Conservation (phyloP, 495 filamentous ascomycete species). For the Friedmanniomyces simplex region DNA sequence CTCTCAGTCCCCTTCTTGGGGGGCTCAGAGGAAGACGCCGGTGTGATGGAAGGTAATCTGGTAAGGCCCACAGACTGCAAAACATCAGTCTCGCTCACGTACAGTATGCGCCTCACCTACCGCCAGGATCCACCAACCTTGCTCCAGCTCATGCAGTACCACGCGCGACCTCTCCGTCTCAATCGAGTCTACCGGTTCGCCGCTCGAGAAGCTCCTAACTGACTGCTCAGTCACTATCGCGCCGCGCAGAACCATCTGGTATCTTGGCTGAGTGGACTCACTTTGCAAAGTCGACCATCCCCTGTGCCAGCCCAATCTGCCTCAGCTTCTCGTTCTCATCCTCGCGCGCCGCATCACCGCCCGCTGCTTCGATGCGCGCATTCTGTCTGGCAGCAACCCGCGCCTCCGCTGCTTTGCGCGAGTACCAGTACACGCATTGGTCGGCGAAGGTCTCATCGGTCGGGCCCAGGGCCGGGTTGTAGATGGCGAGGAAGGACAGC, state of each 20-base stretch:
- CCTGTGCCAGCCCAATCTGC: constrained; percentile 94
- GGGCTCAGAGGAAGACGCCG: background rate
- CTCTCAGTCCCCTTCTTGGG: constrained; percentile 23
- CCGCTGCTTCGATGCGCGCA: constrained; percentile 31
- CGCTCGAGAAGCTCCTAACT: constrained; percentile 64
- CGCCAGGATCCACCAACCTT: constrained; percentile 91
- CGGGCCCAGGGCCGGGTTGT: constrained; percentile 79
- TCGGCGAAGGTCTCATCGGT: constrained; percentile 81
- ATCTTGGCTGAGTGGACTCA: constrained; percentile 31
- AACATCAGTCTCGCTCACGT: background rate
- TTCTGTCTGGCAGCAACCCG: constrained; percentile 20
- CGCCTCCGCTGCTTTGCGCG: constrained; percentile 40
- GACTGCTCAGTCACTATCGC: constrained; percentile 6
- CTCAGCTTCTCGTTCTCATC: constrained; percentile 72
- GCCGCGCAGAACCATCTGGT: constrained; percentile 1
- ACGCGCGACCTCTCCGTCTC: constrained; percentile 85
- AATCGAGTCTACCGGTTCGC: constrained; percentile 64
- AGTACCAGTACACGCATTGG: constrained; percentile 89
- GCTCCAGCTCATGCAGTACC: constrained; percentile 71
- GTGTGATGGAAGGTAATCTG: constrained; percentile 36
- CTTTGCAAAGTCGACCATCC: constrained; percentile 88
- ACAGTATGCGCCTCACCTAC: constrained; percentile 35
- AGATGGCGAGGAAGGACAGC: constrained; percentile 81
- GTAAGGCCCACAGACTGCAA: constrained; percentile 64
- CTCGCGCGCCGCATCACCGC: constrained; percentile 36